These are phyloP conservation scores for Talaromyces rugulosus DNA, from an alignment of 2,329 filamentous ascomycete genomes.

Conservation along the genomic window DNA sequence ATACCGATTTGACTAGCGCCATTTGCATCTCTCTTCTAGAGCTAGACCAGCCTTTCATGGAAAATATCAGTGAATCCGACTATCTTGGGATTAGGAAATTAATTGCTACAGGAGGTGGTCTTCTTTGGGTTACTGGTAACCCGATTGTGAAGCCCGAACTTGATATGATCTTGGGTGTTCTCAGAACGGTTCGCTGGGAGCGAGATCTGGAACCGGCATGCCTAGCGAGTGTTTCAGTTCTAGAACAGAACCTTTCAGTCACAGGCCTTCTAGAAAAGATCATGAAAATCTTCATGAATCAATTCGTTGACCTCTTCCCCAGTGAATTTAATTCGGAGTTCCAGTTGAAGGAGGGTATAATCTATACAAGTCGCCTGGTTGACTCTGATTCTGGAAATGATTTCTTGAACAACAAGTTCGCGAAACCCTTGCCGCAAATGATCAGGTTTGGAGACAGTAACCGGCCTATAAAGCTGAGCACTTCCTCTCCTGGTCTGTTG, in stretches of 20 bases:
- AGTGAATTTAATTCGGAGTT: constrained; percentile 20
- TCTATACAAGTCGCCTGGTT: constrained; percentile 20
- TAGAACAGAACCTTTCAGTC: constrained; percentile 7
- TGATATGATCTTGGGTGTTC: constrained; percentile 28
- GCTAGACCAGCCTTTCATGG: neutral
- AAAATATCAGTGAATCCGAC: constrained; percentile 14
- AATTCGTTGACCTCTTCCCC: constrained; percentile 14
- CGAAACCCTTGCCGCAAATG: constrained; percentile 15
- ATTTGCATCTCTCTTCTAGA: constrained; percentile 9
- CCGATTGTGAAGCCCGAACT: constrained; percentile 21
- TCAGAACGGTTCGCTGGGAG: constrained; percentile 31
- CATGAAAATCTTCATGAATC: constrained; percentile 16
- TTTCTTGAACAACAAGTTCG: constrained; percentile 15
- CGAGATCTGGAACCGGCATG: constrained; percentile 27
- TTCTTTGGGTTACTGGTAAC: constrained; percentile 35
- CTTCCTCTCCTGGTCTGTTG: constrained; percentile 16
- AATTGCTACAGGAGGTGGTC: constrained; percentile 20
- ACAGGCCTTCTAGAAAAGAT: constrained; percentile 9
- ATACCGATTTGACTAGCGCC: neutral
- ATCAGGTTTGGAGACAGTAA: constrained; percentile 12
- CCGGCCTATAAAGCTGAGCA: constrained; percentile 18
- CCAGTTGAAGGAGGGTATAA: constrained; percentile 15
- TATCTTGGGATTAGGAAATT: constrained; percentile 24
- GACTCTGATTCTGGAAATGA: constrained; percentile 18
- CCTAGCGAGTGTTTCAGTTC: constrained; percentile 22